Evolutionary conservation across 805 yeast species (phyloP).

Genomic region (Sugiyamaella qingdaonensis): DNA sequence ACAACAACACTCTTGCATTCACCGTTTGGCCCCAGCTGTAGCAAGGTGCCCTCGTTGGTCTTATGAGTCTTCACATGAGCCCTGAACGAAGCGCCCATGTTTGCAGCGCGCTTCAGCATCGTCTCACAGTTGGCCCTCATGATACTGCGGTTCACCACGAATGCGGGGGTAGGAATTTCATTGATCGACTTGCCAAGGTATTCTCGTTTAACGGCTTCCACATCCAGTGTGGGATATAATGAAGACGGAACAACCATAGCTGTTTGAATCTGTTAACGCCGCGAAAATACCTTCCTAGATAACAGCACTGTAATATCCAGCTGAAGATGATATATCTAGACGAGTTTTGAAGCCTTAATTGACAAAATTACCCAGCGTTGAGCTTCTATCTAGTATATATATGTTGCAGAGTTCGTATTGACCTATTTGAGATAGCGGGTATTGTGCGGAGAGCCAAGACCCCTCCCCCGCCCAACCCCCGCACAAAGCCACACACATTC

Average conservation of each 20-base stretch:
- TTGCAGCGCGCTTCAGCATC: conserved; percentile 46
- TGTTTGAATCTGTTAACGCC: too few relatives aligned
- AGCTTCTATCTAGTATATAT: too few relatives aligned
- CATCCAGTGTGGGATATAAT: conserved; percentile 20
- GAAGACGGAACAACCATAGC: conserved; percentile 14
- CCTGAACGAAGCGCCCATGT: conserved; percentile 47
- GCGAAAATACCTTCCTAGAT: too few relatives aligned
- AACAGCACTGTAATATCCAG: too few relatives aligned
- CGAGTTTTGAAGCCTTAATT: too few relatives aligned
- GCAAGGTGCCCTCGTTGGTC: conserved; percentile 52
- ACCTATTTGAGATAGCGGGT: too few relatives aligned
- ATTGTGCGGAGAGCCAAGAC: too few relatives aligned
- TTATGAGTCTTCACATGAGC: conserved; percentile 78
- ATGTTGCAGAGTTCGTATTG: too few relatives aligned
- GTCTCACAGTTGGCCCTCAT: conserved; percentile 44
- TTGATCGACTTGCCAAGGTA: conserved; percentile 42
- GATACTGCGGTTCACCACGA: conserved; percentile 42
- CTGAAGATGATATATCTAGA: too few relatives aligned
- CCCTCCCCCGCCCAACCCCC: too few relatives aligned
- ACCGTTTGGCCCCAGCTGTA: conserved; percentile 44
- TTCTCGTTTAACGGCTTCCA: conserved; percentile 18
- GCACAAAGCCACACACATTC: too few relatives aligned
- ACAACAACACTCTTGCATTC: conserved; percentile 53
- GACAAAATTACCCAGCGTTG: too few relatives aligned
- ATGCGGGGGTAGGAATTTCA: conserved; percentile 58